phyloP scores from a whole-genome alignment of 345 rosid genomes.

The Rhodomyrtus tomentosa region DNA sequence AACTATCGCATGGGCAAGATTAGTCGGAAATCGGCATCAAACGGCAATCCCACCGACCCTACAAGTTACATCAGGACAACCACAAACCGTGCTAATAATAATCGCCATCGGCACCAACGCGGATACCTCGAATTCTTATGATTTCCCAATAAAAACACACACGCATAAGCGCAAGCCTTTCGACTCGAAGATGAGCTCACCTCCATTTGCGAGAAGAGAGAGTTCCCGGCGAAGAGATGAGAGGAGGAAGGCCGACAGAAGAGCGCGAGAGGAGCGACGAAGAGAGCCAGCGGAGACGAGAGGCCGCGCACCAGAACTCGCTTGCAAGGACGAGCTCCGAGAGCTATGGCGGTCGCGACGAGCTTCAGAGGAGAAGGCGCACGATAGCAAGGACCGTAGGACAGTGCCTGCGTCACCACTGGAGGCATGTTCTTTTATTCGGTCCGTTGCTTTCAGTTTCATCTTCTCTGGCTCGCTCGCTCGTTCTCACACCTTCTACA shows the following conservation, averaged over 20 bases:
- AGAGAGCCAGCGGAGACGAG: background rate
- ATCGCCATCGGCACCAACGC: background rate
- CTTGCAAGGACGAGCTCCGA: background rate
- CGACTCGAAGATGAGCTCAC: background rate
- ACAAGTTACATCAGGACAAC: background rate
- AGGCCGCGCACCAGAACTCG: background rate
- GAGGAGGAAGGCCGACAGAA: background rate
- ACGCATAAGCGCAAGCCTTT: background rate
- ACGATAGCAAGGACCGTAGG: background rate
- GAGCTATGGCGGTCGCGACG: background rate
- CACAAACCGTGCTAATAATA: background rate
- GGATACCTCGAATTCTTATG: background rate
- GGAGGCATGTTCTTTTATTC: background rate
- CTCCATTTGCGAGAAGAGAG: constrained; percentile 5
- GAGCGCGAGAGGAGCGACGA: background rate
- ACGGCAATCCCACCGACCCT: background rate
- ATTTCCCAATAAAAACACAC: background rate
- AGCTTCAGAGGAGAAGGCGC: background rate
- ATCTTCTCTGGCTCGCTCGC: background rate
- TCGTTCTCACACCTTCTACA: background rate
- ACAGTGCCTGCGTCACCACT: background rate
- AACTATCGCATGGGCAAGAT: background rate
- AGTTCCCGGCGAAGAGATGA: background rate
- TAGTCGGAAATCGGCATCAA: background rate
- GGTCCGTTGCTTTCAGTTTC: background rate